Evolutionary conservation across 2,329 filamentous ascomycete genomes (phyloP), one percentile per base, ranked within the genome.

Genomic region (Trichoderma atroviride): DNA sequence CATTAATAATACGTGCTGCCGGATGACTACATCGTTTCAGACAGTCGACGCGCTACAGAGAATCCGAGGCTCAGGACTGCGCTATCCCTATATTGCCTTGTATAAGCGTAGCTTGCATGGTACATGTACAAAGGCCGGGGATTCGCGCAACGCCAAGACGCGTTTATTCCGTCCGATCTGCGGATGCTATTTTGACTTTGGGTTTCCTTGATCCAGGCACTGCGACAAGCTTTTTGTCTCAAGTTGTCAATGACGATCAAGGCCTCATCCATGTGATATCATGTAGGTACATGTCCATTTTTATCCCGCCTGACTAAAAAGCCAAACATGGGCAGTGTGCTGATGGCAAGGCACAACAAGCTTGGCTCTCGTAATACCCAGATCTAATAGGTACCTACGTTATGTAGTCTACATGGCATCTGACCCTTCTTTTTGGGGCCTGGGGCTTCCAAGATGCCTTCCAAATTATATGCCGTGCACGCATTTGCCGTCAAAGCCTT

Each of bases 141-240:
- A 24, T 57, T 56, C 24, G 19, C 27, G 27, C 53, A 13, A 57
- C 10, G 53, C 31, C 53, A 27, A 33, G 52, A 63, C 33, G 61
- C 61, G 50, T 43, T 56, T 43, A 29, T 55, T 64, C 27, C 61
- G 52, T 64, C 33, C 10, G 61, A 55, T 64, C 50, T 43, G 19
- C 16, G 40, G 40, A 43, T 43, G 33, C 33, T 35, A 40, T 55
- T 14, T 55, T 31, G 22, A n/a, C 29, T 35, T 33, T 5, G 14
- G 5, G 11, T 35, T 35, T 57, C 11, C 14, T 9, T 43, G 40
- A 43, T 6, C 40, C 40, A 43, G 40, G 40, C 40, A n/a, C 40
- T 43, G 40, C 40, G 40, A 43, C 40, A 43, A n/a, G 16, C 58
- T 47, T n/a, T 16, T 59, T 59, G 13, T 59, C 33, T 40, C 33